phyloP scores from a whole-genome alignment of 148 eudicot species.

The Polygonum maritimum region DNA sequence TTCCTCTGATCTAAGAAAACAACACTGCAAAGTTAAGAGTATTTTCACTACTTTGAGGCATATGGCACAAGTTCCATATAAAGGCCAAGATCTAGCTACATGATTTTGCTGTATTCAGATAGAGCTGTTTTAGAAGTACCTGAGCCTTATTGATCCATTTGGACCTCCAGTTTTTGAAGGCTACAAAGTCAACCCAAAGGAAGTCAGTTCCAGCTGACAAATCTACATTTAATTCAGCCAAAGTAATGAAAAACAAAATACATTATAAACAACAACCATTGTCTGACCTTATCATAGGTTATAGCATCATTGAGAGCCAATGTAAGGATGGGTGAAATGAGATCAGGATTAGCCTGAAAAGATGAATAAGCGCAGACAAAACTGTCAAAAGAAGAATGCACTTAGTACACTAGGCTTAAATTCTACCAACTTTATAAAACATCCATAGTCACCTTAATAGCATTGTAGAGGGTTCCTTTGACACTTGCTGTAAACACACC shows the following conservation, averaged over 20 bases:
- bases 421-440: not conserved
- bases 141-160: conserved; percentile 90
- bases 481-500: conserved; percentile 45
- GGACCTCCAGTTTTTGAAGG: conserved; percentile 96
- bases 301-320: conserved; percentile 77
- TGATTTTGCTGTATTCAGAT: not conserved
- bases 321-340: conserved; percentile 61
- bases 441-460: conserved; percentile 52
- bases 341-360: conserved; percentile 58
- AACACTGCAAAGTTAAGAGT: not conserved
- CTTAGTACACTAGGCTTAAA: not conserved
- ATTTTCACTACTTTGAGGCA: not conserved
- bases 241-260: not conserved
- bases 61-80: not conserved
- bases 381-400: not conserved
- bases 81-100: not conserved
- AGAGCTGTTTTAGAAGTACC: conserved; percentile 34
- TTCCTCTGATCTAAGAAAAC: not conserved
- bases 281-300: conserved; percentile 86
- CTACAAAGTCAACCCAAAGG: conserved; percentile 36
- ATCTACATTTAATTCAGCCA: not conserved
- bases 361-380: not conserved
- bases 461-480: conserved; percentile 50
- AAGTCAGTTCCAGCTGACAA: conserved; percentile 20
- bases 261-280: not conserved